These are phyloP conservation scores for Colletotrichum gigasporum DNA, from an alignment of 2,329 filamentous ascomycete species.

Conservation along the genomic window DNA sequence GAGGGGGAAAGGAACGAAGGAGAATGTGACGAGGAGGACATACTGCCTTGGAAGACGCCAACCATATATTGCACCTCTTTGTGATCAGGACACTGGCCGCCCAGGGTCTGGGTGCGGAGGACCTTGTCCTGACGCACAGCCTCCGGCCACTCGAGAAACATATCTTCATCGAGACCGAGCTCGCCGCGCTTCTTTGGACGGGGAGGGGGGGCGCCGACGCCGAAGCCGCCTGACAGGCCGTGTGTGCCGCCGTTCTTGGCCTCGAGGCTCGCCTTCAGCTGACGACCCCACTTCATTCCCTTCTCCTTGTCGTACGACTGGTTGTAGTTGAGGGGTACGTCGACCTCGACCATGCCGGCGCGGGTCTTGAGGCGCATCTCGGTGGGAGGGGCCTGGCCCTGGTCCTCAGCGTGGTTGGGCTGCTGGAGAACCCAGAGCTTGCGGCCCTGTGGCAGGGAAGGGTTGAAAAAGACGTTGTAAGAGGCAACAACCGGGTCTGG, in stretches of 20 bases:
- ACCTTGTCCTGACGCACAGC: slow-evolving; percentile 77
- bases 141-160: slow-evolving; percentile 69
- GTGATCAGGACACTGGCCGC: slow-evolving; percentile 78
- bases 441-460: slow-evolving; percentile 68
- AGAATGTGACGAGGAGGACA: slow-evolving; percentile 48
- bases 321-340: slow-evolving; percentile 81
- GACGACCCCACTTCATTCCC: slow-evolving; percentile 84
- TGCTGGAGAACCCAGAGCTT: slow-evolving; percentile 89
- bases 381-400: slow-evolving; percentile 66
- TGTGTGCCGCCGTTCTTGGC: slow-evolving; percentile 72
- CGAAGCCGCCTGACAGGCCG: slow-evolving; percentile 79
- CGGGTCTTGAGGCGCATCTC: slow-evolving; percentile 84
- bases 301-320: slow-evolving; percentile 84
- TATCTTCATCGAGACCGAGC: slow-evolving; percentile 55
- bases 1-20: not conserved
- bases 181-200: slow-evolving; percentile 42
- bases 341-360: slow-evolving; percentile 88
- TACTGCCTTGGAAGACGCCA: slow-evolving; percentile 87
- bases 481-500: slow-evolving; percentile 76
- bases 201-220: slow-evolving; percentile 61
- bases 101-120: slow-evolving; percentile 83
- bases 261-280: slow-evolving; percentile 69
- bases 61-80: slow-evolving; percentile 88
- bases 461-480: slow-evolving; percentile 90
- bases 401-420: slow-evolving; percentile 77